These are phyloP conservation scores for Termitomyces sp. DNA, from an alignment of 768 basidiomycete genomes.

Conservation along the genomic window DNA sequence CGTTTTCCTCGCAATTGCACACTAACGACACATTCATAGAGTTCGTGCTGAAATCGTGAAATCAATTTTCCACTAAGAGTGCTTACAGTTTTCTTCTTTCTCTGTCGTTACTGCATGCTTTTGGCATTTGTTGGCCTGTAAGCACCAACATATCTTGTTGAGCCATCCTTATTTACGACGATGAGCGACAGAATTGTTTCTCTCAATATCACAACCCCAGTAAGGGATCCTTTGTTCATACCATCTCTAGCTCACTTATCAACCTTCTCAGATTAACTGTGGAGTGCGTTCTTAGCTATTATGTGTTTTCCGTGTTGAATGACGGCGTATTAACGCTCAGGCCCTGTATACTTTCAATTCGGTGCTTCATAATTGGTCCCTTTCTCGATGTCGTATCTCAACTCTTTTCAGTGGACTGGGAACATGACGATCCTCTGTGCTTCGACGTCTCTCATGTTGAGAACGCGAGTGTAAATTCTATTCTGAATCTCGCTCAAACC, in stretches of 20 bases:
- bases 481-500: not conserved
- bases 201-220: constrained; percentile 44
- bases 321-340: constrained; percentile 22
- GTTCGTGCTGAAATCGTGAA: constrained; percentile 12
- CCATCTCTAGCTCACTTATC: constrained; percentile 9
- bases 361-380: constrained; percentile 27
- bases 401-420: constrained; percentile 46
- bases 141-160: constrained; percentile 17
- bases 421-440: constrained; percentile 65
- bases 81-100: constrained; percentile 54
- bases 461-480: constrained; percentile 45
- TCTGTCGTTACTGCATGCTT: constrained; percentile 72
- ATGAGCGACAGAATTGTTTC: constrained; percentile 49
- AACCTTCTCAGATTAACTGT: constrained; percentile 51
- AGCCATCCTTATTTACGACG: not conserved
- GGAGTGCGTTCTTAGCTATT: constrained; percentile 33
- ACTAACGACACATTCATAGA: constrained; percentile 9
- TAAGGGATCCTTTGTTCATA: constrained; percentile 17
- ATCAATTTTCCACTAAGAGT: not conserved
- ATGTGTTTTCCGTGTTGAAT: not conserved
- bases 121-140: constrained; percentile 62
- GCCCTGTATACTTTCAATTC: constrained; percentile 69
- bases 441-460: constrained; percentile 66
- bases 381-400: not conserved
- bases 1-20: not conserved